Base-by-base conservation (phyloP, 805 yeast species). In the Hanseniaspora hatyaiensis region DNA sequence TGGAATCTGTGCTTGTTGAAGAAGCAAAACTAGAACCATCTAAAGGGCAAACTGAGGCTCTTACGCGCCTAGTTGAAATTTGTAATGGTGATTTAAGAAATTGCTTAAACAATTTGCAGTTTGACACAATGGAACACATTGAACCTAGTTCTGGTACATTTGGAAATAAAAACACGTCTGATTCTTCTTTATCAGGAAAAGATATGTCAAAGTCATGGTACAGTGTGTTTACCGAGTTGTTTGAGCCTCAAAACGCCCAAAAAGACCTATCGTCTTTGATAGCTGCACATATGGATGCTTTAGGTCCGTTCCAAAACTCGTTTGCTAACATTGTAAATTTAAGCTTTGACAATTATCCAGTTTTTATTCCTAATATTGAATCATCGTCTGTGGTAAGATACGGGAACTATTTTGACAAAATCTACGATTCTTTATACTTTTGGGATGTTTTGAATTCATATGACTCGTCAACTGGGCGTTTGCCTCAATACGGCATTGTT, bases 81-180 rank as follows among this genome's bases (percentile, higher is more conserved):
- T 75, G 87, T 31, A 86, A 83, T 52, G 84, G 84, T 34, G 98
- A 89, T 64, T 70, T 92, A 16, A 68, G 98, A 54, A 83, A 86
- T 23, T 82, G 95, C 61, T 68, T 89, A 33, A 89, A 89, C 57
- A 74, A 79, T 55, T 60, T 89, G 32, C 97, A 89, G 55, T 88
- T 89, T 57, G 49, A 60, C 49, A 52, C 63, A 3, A 41, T 52
- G 8, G 45, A 49, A 18, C 33, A 40, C n/a, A n/a, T n/a, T n/a
- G n/a, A n/a, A n/a, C n/a, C n/a, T n/a, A n/a, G n/a, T n/a, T n/a
- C n/a, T 18, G 30, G 29, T 3, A 11, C 26, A 19, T 15, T 33
- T 22, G 33, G 18, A 13, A 31, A 24, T 4, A 30, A 20, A 8
- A 26, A 37, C 23, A 19, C 28, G 0, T 22, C 22, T 18, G n/a